These are phyloP conservation scores for Diplodia intermedia DNA, from an alignment of 2,329 filamentous ascomycete genomes.

Conservation along the genomic window DNA sequence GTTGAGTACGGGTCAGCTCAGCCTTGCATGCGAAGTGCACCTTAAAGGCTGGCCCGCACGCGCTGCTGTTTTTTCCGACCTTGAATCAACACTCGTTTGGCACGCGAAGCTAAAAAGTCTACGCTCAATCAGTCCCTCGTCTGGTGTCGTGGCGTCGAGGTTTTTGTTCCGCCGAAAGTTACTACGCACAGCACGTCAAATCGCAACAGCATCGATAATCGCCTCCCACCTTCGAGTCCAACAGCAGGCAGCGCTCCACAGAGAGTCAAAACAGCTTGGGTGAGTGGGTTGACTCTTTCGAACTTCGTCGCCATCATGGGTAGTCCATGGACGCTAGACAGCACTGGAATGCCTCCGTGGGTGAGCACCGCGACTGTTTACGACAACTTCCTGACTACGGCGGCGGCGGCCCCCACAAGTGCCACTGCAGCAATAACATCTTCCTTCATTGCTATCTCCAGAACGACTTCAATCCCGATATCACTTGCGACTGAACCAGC, in stretches of 20 bases:
- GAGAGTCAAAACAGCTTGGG: background rate
- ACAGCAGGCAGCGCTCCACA: too few relatives aligned
- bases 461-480: too few relatives aligned
- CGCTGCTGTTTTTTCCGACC: background rate
- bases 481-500: too few relatives aligned
- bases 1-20: background rate
- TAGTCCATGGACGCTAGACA: background rate
- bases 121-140: background rate
- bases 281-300: accelerated
- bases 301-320: background rate
- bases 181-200: background rate
- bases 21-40: background rate
- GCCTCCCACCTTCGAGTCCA: background rate
- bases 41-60: background rate
- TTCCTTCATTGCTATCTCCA: too few relatives aligned
- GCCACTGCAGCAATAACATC: too few relatives aligned
- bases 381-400: background rate
- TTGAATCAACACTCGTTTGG: background rate
- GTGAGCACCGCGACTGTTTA: background rate
- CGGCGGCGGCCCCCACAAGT: background rate
- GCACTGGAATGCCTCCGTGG: background rate
- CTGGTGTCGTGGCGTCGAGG: background rate
- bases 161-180: background rate
- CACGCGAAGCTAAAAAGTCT: too few relatives aligned
- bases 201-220: background rate